Conservation (phyloP, 1,284 basidiomycete genomes). For the Pterula multifida region DNA sequence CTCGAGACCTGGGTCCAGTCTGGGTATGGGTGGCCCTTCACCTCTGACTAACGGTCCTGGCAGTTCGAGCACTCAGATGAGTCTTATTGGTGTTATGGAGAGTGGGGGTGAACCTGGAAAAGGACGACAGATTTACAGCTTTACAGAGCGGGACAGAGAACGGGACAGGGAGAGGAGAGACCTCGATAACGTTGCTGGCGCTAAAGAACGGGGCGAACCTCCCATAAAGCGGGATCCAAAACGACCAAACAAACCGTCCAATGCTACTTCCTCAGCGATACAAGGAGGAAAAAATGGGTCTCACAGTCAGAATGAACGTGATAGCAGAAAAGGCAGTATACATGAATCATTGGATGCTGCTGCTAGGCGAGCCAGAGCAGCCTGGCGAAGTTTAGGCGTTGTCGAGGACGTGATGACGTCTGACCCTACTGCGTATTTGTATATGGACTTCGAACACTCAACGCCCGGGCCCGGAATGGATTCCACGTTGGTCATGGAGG, state of each 20-base stretch:
- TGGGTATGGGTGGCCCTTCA: slow-evolving; percentile 1
- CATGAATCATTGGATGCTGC: not conserved
- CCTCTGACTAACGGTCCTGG: not conserved
- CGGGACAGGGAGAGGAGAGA: slow-evolving; percentile 8
- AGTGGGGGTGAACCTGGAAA: slow-evolving; percentile 4
- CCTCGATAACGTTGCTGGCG: slow-evolving; percentile 3
- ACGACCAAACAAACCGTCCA: not conserved
- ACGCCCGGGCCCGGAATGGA: not conserved
- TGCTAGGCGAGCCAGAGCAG: not conserved
- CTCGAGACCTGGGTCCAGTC: slow-evolving; percentile 5
- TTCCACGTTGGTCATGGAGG: not conserved
- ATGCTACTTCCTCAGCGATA: not conserved
- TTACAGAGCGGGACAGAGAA: slow-evolving; percentile 9
- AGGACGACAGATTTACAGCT: slow-evolving; percentile 4
- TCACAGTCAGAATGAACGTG: not conserved
- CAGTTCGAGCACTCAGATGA: not conserved
- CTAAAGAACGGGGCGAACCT: not conserved
- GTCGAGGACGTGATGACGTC: not conserved
- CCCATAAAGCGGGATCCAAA: not conserved
- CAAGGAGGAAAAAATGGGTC: not conserved
- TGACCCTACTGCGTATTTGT: not conserved
- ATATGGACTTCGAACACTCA: not conserved
- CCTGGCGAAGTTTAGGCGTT: not conserved
- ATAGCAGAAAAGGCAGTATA: not conserved
- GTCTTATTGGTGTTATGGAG: not conserved